Base-by-base conservation (phyloP, 345 rosid species). In the Cardamine occulta region DNA sequence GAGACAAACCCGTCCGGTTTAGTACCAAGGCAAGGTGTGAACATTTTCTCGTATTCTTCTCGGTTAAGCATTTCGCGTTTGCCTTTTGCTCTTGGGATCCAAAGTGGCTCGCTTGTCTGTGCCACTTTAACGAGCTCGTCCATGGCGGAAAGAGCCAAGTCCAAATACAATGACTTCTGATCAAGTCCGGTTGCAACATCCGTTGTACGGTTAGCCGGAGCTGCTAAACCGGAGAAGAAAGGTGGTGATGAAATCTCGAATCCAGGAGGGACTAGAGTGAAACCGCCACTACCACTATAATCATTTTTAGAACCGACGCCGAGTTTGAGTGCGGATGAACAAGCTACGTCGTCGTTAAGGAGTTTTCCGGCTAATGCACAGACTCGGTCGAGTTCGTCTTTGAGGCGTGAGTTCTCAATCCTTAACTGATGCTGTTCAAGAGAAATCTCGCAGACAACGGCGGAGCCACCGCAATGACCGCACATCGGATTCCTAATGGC, bases 401-500 rank as follows among this genome's bases (percentile, higher is more conserved):
- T 91, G 23, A 91, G 82, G 4, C 98, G 84, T 2, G 93, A 90
- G 74, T 91, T 94, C 72, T 94, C 98, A 6, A 88, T 84, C 78
- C 96, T 81, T 31, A 94, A 82, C 42, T 94, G 98, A 72, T 94
- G 97, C 68, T 94, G 92, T 74, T 94, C 96, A 0, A 88, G 75
- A 17, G 97, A 91, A 4, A 91, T 79, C 34, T 94, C 96, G 3
- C 95, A 92, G 2, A 87, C 82, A 15, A 94, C 84, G 14, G 96
- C 92, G n/a, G 97, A 89, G 74, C 92, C 91, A 10, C 98, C 97
- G 54, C 98, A 94, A 83, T 90, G 88, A 66, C 82, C 76, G 76
- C 97, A 94, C 45, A 90, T 87, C 35, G 97, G 97, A 79, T 86
- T 88, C 67, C 88, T 82, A 93, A 94, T 90, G 6, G 93, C 93